Conservation (phyloP, 163 green algal genomes). For the Prototheca stagnorum region DNA sequence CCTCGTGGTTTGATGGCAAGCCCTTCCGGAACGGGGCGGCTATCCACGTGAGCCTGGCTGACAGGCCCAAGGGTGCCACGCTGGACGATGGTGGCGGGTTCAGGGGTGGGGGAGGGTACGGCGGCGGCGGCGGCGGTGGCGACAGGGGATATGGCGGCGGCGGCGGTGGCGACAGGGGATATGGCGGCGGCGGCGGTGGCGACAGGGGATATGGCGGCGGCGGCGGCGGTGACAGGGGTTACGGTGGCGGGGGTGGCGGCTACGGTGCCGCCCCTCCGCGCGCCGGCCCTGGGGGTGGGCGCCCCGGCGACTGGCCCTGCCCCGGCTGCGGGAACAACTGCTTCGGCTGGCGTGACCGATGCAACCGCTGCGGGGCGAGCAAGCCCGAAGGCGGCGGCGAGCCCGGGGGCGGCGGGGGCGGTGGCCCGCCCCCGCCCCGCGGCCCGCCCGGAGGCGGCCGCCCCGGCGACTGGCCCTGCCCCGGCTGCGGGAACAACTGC, state of each 20-base stretch:
- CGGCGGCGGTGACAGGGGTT: conserved; percentile 5
- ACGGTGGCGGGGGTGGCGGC: conserved; percentile 4
- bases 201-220: conserved; percentile 2
- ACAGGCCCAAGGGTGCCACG: conserved; percentile 19
- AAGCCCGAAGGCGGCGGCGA: conserved; percentile 43
- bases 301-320: conserved; percentile 59
- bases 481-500: conserved; percentile 63
- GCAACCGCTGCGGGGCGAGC: conserved; percentile 75
- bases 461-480: conserved; percentile 59
- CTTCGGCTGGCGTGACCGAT: conserved; percentile 59
- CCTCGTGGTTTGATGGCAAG: conserved; percentile 78
- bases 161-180: conserved; percentile 5
- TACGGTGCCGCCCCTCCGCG: conserved; percentile 3
- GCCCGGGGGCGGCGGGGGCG: conserved; percentile 25
- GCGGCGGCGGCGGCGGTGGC: conserved; percentile 12
- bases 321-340: conserved; percentile 62
- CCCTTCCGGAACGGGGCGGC: conserved; percentile 48
- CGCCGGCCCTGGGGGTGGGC: neutral
- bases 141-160: conserved; percentile 2
- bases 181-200: conserved; percentile 5
- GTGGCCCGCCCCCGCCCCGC: conserved; percentile 2
- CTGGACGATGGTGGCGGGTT: conserved; percentile 13
- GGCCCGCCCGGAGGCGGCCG: neutral
- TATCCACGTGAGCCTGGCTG: conserved; percentile 46
- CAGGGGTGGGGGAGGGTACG: conserved; percentile 6